Evolutionary conservation across 176 grass and related monocot species (phyloP), one percentile per base, ranked within the genome.

Genomic region (Oryza punctata): DNA sequence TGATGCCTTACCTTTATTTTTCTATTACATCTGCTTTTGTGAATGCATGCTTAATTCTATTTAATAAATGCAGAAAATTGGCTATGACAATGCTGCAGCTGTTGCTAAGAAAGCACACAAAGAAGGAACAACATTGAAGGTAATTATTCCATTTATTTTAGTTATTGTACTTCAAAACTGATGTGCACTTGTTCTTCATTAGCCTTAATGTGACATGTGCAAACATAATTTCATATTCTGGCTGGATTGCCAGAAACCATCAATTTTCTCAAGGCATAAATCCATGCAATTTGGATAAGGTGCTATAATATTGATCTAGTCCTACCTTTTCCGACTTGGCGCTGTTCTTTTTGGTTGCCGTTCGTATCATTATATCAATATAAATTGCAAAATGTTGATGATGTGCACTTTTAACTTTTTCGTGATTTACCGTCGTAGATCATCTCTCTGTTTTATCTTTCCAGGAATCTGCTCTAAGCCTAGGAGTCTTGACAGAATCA

Each of bases 31-130:
- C 47, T 50, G 29, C 23, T 8, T 79, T 66, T 80, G 45, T 16
- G 24, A 60, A 35, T 45, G 7, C 50, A 69, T 76, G 10, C 57
- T 88, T 74, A 46, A 75, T 54, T 91, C 65, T 64, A 54, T 77
- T 49, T 19, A 78, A 78, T 66, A 28, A 70, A 83, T 84, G 28
- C 78, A 99, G 96, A 99, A 99, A 99, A 96, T 96, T 77, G 96
- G 96, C 75, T 99, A 99, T 79, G 96, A 96, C 73, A 96, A 92
- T 49, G 96, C 96, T 75, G 96, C 93, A 63, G 93, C 96, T 82
- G 91, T 95, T 82, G 96, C 96, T 32, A 99, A 99, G 91, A 99
- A 99, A 88, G 96, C 96, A 40, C 96, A 99, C 85, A 99, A 96
- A 90, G 96, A 99, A 93, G 96, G 96, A 82, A 96, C 91, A 65